Percentiles rank a stretch among this genome's conserved stretches.
These are phyloP conservation scores for Austropuccinia psidii DNA, from an alignment of 1,284 basidiomycete genomes.

Conservation along the genomic window DNA sequence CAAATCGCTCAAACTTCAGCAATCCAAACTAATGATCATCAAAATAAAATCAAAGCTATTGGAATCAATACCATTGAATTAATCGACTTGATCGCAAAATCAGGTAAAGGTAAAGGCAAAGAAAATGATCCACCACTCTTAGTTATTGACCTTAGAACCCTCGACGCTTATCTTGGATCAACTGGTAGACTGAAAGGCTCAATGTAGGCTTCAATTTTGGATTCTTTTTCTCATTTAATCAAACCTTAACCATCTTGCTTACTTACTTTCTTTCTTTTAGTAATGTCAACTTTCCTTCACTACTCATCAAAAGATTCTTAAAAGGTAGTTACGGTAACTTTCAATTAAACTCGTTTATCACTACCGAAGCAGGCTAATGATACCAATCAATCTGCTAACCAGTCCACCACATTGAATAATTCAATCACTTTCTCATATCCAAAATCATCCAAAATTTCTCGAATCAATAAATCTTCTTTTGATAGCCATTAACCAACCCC, in stretches of 20 bases:
- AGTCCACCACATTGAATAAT: too few species aligned
- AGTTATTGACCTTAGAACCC: slow-evolving; percentile 25
- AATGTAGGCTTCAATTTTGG: slow-evolving; percentile 7
- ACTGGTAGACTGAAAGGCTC: slow-evolving; percentile 29
- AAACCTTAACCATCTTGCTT: not conserved
- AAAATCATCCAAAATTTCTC: too few species aligned
- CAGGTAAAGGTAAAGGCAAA: not conserved
- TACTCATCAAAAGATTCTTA: slow-evolving; percentile 42
- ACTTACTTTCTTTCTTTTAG: not conserved
- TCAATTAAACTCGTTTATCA: slow-evolving; percentile 41
- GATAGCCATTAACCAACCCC: too few species aligned
- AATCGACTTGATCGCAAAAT: not conserved
- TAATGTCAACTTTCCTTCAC: slow-evolving; percentile 42
- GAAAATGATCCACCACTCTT: not conserved
- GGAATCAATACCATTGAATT: slow-evolving; percentile 9
- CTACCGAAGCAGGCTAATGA: slow-evolving; percentile 40
- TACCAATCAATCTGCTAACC: too few species aligned
- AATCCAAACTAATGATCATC: too few species aligned
- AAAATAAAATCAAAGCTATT: slow-evolving; percentile 15
- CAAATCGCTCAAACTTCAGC: too few species aligned
- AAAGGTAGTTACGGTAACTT: slow-evolving; percentile 40
- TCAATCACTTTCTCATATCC: too few species aligned
- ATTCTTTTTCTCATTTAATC: not conserved
- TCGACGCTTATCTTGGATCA: slow-evolving; percentile 20
- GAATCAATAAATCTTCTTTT: too few species aligned